phyloP scores from a whole-genome alignment of 2,329 filamentous ascomycete genomes.

The Xenoacremonium recifei region DNA sequence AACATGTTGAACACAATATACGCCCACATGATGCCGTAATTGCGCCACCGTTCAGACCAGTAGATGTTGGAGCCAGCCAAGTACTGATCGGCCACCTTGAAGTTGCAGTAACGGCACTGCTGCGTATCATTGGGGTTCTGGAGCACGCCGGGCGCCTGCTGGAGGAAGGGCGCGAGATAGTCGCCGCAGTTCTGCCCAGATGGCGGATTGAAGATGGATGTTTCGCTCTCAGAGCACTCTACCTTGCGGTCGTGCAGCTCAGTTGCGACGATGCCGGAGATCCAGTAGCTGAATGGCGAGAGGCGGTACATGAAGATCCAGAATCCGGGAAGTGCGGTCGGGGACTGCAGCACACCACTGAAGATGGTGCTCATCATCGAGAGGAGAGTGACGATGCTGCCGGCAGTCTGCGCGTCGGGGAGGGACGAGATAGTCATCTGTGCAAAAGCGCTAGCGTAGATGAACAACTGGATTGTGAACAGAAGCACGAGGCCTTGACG shows the following conservation, averaged over 20 bases:
- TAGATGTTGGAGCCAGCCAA: conserved; percentile 45
- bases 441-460: conserved; percentile 71
- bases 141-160: conserved; percentile 53
- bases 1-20: conserved; percentile 64
- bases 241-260: conserved; percentile 57
- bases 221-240: conserved; percentile 54
- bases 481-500: conserved; percentile 66
- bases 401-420: conserved; percentile 66
- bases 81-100: conserved; percentile 61
- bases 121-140: conserved; percentile 56
- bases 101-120: conserved; percentile 66
- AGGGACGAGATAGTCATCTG: conserved; percentile 72
- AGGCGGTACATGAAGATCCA: conserved; percentile 75
- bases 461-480: conserved; percentile 63
- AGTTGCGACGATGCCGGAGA: conserved; percentile 65
- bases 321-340: conserved; percentile 61
- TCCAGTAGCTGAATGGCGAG: conserved; percentile 67
- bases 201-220: conserved; percentile 64
- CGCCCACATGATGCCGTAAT: conserved; percentile 68
- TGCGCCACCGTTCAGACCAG: conserved; percentile 61
- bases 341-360: conserved; percentile 62
- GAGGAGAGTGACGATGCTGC: conserved; percentile 59
- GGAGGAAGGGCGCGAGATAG: conserved; percentile 61
- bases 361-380: conserved; percentile 60
- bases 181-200: conserved; percentile 58